Percentiles rank a stretch among this genome's conserved stretches.
phyloP scores from a whole-genome alignment of 305 asterid species.

The Fraxinus baroniana region DNA sequence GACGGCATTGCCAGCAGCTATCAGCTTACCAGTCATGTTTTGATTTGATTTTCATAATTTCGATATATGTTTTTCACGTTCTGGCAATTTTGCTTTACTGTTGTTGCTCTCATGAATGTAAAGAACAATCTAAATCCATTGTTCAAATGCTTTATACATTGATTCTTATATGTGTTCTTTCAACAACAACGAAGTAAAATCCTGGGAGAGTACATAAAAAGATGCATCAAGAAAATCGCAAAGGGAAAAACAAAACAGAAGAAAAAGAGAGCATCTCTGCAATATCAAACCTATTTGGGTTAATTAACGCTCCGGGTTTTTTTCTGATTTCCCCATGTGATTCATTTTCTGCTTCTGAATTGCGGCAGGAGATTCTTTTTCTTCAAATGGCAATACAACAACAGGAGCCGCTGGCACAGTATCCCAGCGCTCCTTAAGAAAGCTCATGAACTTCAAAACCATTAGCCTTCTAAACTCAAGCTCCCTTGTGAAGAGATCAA shows the following conservation, averaged over 20 bases:
- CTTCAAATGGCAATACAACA: slow-evolving; percentile 69
- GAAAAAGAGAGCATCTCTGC: not conserved
- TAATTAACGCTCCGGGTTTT: slow-evolving; percentile 30
- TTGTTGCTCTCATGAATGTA: not conserved
- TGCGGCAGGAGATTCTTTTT: slow-evolving; percentile 35
- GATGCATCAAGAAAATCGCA: not conserved
- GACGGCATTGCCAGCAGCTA: slow-evolving; percentile 30
- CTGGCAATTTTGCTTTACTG: slow-evolving; percentile 15
- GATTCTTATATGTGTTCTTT: not conserved
- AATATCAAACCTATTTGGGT: slow-evolving; percentile 5
- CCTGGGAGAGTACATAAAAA: not conserved
- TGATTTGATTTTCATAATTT: slow-evolving; percentile 18
- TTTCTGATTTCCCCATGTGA: slow-evolving; percentile 37
- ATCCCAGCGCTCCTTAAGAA: slow-evolving; percentile 87
- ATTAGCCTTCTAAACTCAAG: slow-evolving; percentile 70
- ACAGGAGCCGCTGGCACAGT: slow-evolving; percentile 90
- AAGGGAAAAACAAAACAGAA: not conserved
- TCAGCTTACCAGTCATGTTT: slow-evolving; percentile 24
- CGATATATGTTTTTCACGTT: not conserved
- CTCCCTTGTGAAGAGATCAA: slow-evolving; percentile 89
- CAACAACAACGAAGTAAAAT: not conserved
- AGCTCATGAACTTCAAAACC: slow-evolving; percentile 61
- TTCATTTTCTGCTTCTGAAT: slow-evolving; percentile 32
- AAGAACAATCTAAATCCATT: not conserved
- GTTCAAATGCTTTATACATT: not conserved